Base-by-base conservation (phyloP, 352 stramenopile genomes). In the Globisporangium polare region DNA sequence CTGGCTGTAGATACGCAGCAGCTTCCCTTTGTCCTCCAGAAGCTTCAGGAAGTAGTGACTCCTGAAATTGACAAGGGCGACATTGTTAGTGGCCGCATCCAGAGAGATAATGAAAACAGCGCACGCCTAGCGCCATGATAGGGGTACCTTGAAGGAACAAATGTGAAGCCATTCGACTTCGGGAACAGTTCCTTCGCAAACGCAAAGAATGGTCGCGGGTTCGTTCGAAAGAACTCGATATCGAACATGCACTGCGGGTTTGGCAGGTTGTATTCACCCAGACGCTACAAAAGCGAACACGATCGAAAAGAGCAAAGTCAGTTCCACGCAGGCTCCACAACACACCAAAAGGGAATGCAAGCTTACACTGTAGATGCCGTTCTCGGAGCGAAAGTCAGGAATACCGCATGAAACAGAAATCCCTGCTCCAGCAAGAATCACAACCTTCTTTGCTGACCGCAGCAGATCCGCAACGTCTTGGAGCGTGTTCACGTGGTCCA, bases 371-470 rank as follows among this genome's bases (percentile, higher is more conserved):
- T 97, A 97, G 50, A 96, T 96, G 57, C 89, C 89, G 58, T 94
- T 94, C 59, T 95, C 81, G 5, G 92, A 98, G 18, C 98, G 94
- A 72, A 99, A 99, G 68, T 99, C 98, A 0, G 98, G 98, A 67
- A 99, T 99, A 18, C 98, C 98, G 62, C 95, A 98, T 6, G 90
- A 97, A 13, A 98, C 95, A 9, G 86, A 97, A 56, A 99, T 98
- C n/a, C 97, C 96, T 10, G 97, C 96, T 20, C 96, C 96, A 22
- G 89, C 88, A 29, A 98, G 65, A 18, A 98, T 87, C 24, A 98
- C 83, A 54, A 98, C 95, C 56, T 96, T 96, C 50, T 93, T 86
- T 43, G 86, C 77, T 3, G 78, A 71, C 20, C 72, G 80, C 50
- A 97, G 72, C 45, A 95, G 58, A 24, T 78, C 55, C 13, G 87